Base-by-base conservation (phyloP, 495 filamentous ascomycete genomes). In the Aspergillus sparsus region DNA sequence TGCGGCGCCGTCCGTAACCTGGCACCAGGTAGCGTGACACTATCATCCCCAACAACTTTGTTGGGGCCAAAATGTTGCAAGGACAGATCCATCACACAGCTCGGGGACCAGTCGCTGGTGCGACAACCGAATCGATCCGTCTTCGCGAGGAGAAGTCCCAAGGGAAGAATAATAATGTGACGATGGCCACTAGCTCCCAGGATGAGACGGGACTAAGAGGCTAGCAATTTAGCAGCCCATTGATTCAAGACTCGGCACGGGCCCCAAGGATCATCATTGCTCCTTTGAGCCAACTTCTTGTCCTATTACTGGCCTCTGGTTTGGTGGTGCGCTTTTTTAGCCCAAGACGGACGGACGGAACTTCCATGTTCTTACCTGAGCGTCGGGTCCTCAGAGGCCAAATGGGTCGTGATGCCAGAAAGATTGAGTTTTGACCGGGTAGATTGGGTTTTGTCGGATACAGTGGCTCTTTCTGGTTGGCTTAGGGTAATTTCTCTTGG, bases 371-470 rank as follows among this genome's bases (percentile, higher is more conserved):
- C 37, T 56, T 56, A 58, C 55, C 55, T 51, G 45, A 39, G 55
- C 55, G 33, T 18, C 55, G 55, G 55, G 45, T 37, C 33, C 52
- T 58, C 31, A 51, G 44, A 49, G 45, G 45, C 45, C 21, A 34
- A 58, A 39, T 49, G 45, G 55, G 46, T 27, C 33, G 42, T 12
- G 33, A 34, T 27, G 21, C 21, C 21, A 58, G 32, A 49, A 32
- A 57, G 55, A 58, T 58, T 50, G 55, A 58, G 55, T 58, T 58
- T 58, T 12, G 8, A 58, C 36, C 46, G 55, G 55, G 47, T 51
- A 58, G 55, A 58, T 58, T 58, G 55, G 55, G 41, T 57, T 57
- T 58, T 11, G 46, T 46, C 21, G 53, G 15, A 21, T 49, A 32
- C 42, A 12, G 11, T 47, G 42, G 16, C 15, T 8, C 12, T 31